These are phyloP conservation scores for Aspergillus fructus DNA, from an alignment of 2,329 filamentous ascomycete genomes.

Conservation along the genomic window DNA sequence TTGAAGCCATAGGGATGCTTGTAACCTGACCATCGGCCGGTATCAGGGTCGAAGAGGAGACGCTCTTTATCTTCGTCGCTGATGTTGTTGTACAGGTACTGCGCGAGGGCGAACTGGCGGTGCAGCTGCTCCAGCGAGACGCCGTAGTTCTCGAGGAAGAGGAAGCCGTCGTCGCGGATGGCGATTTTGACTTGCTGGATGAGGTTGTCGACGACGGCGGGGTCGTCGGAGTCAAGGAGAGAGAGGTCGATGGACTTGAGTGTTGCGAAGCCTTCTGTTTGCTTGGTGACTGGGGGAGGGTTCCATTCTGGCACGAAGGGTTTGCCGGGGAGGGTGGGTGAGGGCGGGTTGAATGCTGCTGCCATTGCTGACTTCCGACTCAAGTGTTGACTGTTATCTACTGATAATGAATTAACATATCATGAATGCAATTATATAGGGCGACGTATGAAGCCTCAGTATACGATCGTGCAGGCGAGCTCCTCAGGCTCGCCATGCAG, in stretches of 20 bases:
- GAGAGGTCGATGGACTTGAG: slow-evolving; percentile 47
- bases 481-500: neutral
- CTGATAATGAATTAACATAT: no score
- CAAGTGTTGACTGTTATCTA: neutral
- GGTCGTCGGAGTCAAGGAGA: slow-evolving; percentile 45
- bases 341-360: slow-evolving; percentile 43
- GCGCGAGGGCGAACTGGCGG: slow-evolving; percentile 52
- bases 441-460: neutral
- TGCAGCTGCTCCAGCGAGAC: slow-evolving; percentile 50
- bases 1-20: slow-evolving; percentile 51
- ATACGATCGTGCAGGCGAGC: neutral
- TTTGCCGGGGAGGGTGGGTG: slow-evolving; percentile 40
- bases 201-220: slow-evolving; percentile 44
- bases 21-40: slow-evolving; percentile 52
- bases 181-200: slow-evolving; percentile 45
- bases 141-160: slow-evolving; percentile 53
- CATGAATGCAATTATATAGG: no score
- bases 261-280: slow-evolving; percentile 46
- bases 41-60: slow-evolving; percentile 50
- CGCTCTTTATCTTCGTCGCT: slow-evolving; percentile 51
- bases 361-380: neutral
- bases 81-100: slow-evolving; percentile 53
- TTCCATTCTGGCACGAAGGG: slow-evolving; percentile 45
- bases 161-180: slow-evolving; percentile 47
- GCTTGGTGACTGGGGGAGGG: slow-evolving; percentile 47